Evolutionary conservation across 257 asterid genomes (phyloP).

Genomic region (Marsdenia floribunda): DNA sequence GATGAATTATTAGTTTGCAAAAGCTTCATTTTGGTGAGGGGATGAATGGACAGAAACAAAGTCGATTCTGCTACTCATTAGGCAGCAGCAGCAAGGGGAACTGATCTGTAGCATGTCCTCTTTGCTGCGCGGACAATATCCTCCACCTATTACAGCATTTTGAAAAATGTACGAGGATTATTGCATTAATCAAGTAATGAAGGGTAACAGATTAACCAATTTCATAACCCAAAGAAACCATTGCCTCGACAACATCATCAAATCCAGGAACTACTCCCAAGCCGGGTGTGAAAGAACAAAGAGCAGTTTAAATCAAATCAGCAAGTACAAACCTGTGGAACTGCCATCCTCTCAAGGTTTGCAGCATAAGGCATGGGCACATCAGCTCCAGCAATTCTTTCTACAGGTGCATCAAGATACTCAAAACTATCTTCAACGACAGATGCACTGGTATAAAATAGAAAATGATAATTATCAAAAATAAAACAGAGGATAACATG

Average conservation of each 20-base stretch:
- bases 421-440: constrained; percentile 57
- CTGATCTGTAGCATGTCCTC: constrained; percentile 39
- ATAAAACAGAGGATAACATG: neutral
- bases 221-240: neutral
- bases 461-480: neutral
- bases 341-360: constrained; percentile 60
- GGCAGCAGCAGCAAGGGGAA: constrained; percentile 33
- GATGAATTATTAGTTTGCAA: neutral
- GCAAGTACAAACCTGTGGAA: constrained; percentile 47
- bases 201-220: neutral
- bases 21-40: neutral
- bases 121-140: constrained; percentile 45
- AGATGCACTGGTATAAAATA: constrained; percentile 41
- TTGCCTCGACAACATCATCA: neutral
- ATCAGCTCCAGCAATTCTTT: constrained; percentile 63
- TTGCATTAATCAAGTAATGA: neutral
- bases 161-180: neutral
- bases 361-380: constrained; percentile 74
- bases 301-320: neutral
- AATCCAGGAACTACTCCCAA: neutral
- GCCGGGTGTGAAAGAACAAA: neutral
- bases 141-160: constrained; percentile 30
- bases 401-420: constrained; percentile 67
- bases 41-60: constrained; percentile 4
- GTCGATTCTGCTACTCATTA: constrained; percentile 12